Conservation (phyloP, 2,329 filamentous ascomycete genomes). For the Trichoderma hamatum region DNA sequence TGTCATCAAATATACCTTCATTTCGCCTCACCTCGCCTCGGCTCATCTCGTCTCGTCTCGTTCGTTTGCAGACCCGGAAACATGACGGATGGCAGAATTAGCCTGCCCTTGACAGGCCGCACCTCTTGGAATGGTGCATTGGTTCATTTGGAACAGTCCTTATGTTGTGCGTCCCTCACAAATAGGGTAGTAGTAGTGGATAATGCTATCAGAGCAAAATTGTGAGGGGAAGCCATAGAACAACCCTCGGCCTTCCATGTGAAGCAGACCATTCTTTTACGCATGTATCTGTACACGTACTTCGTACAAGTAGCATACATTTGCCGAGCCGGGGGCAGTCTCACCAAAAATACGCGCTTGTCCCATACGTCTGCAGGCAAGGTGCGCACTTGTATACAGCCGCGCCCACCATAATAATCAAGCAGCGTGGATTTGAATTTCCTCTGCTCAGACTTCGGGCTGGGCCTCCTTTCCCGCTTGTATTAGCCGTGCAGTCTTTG, state of each 20-base stretch:
- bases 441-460: neutral
- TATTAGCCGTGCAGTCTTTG: neutral
- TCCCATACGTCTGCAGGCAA: neutral
- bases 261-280: conserved; percentile 34
- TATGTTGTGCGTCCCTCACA: neutral
- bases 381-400: neutral
- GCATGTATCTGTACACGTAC: conserved; percentile 24
- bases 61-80: neutral
- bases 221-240: conserved; percentile 19
- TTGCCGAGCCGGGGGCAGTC: conserved; percentile 29
- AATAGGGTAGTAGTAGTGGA: neutral
- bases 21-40: neutral
- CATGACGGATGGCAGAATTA: neutral
- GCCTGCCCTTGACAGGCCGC: neutral
- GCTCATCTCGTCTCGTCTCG: neutral
- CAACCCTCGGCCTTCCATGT: conserved; percentile 31
- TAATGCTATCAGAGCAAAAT: neutral
- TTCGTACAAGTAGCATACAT: conserved; percentile 7
- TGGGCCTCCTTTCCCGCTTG: too few species aligned
- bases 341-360: conserved; percentile 2
- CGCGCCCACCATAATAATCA: neutral
- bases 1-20: neutral
- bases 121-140: neutral
- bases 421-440: neutral
- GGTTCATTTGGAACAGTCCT: neutral